Percentiles rank a stretch among this genome's conserved stretches.
Evolutionary conservation across 768 basidiomycete genomes (phyloP).

Genomic region (Aureoboletus auriporus): DNA sequence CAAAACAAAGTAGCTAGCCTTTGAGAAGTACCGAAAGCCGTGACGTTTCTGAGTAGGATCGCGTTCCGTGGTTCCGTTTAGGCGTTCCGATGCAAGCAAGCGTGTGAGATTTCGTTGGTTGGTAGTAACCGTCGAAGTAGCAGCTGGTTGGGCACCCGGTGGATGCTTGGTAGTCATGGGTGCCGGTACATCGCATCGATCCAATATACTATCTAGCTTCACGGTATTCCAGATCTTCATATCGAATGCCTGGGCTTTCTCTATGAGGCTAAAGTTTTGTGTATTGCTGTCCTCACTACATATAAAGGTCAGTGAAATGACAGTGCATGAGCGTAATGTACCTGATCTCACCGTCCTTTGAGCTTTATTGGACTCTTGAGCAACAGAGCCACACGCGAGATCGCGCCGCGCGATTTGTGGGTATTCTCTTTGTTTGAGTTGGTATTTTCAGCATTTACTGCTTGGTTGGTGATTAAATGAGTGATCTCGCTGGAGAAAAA

Average conservation of each 20-base stretch:
- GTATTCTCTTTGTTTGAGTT: slow-evolving; percentile 65
- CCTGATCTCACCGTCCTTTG: slow-evolving; percentile 46
- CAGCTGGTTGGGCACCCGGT: slow-evolving; percentile 27
- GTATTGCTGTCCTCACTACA: slow-evolving; percentile 27
- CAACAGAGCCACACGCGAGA: slow-evolving; percentile 20
- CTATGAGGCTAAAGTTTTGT: slow-evolving; percentile 47
- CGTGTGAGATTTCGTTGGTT: slow-evolving; percentile 51
- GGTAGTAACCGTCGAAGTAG: slow-evolving; percentile 18
- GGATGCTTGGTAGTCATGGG: slow-evolving; percentile 25
- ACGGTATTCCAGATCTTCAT: slow-evolving; percentile 85
- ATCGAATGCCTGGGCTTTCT: slow-evolving; percentile 63
- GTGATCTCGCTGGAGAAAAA: slow-evolving; percentile 88
- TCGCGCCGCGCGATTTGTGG: slow-evolving; percentile 28
- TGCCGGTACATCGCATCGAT: slow-evolving; percentile 52
- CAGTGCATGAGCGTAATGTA: not conserved
- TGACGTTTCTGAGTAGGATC: slow-evolving; percentile 86
- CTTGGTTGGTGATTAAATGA: slow-evolving; percentile 76
- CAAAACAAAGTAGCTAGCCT: slow-evolving; percentile 72
- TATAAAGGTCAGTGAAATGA: slow-evolving; percentile 2
- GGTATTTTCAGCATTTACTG: slow-evolving; percentile 32
- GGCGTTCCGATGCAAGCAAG: slow-evolving; percentile 74
- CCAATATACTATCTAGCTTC: slow-evolving; percentile 69
- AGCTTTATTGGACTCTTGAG: slow-evolving; percentile 68
- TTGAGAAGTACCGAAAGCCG: slow-evolving; percentile 84
- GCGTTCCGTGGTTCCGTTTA: slow-evolving; percentile 84